Evolutionary conservation across 1,284 basidiomycete species (phyloP).

Genomic region (Hemileia vastatrix): DNA sequence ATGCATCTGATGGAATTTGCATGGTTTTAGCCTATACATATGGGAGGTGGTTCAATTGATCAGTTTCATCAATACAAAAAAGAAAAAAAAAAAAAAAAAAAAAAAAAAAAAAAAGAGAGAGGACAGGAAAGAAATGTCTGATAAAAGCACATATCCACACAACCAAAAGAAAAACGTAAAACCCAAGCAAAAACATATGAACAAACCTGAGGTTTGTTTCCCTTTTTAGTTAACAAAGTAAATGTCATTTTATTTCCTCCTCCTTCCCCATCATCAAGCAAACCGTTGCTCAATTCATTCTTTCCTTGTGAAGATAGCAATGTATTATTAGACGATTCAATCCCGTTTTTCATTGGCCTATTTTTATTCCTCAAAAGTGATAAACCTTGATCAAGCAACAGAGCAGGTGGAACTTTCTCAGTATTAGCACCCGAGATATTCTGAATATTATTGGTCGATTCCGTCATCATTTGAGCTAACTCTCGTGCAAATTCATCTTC

Average conservation of each 20-base stretch:
- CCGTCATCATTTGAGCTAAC: slow-evolving; percentile 85
- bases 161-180: background rate
- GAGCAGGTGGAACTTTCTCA: slow-evolving; percentile 66
- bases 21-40: slow-evolving; percentile 71
- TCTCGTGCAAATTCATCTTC: slow-evolving; percentile 91
- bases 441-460: slow-evolving; percentile 67
- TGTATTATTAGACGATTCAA: slow-evolving; percentile 49
- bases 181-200: background rate
- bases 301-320: slow-evolving; percentile 49
- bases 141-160: background rate
- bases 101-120: background rate
- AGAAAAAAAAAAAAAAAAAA: too few relatives aligned
- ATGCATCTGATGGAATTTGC: slow-evolving; percentile 72
- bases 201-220: slow-evolving; percentile 78
- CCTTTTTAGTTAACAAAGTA: slow-evolving; percentile 82
- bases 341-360: slow-evolving; percentile 51
- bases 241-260: slow-evolving; percentile 67
- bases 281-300: slow-evolving; percentile 43
- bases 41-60: too few relatives aligned
- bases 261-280: slow-evolving; percentile 42
- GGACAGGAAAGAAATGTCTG: background rate
- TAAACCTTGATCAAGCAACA: slow-evolving; percentile 75
- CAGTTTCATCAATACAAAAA: too few relatives aligned
- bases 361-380: slow-evolving; percentile 53
- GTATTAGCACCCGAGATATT: slow-evolving; percentile 52